Evolutionary conservation across 208 protist species (phyloP).

Genomic region (Wallacemonas rigidus): DNA sequence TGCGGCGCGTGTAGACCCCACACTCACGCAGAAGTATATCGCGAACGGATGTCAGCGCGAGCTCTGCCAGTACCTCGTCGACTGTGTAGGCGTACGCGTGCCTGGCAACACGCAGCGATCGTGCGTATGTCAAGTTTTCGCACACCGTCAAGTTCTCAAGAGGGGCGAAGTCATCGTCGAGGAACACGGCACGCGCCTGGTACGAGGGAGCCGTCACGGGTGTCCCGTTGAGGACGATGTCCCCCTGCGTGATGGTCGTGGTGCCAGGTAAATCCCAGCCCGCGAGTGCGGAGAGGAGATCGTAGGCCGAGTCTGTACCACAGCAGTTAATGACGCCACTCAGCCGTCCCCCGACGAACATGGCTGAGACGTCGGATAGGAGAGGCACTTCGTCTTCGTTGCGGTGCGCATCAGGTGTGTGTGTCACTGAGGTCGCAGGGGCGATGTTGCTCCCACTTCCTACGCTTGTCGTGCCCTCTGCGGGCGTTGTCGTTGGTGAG

Average conservation of each 20-base stretch:
- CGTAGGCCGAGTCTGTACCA: slow-evolving; percentile 41
- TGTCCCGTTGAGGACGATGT: slow-evolving; percentile 58
- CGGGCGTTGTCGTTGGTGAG: neutral
- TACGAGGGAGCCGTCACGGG: slow-evolving; percentile 53
- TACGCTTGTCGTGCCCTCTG: neutral
- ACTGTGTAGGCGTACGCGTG: slow-evolving; percentile 38
- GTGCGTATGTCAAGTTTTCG: slow-evolving; percentile 61
- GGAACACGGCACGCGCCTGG: slow-evolving; percentile 30
- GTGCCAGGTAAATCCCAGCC: slow-evolving; percentile 35
- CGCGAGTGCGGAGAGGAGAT: slow-evolving; percentile 44
- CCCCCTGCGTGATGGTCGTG: slow-evolving; percentile 20
- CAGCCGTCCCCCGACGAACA: slow-evolving; percentile 55
- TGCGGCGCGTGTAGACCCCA: slow-evolving; percentile 47
- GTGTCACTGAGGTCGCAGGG: neutral
- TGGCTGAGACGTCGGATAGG: slow-evolving; percentile 43
- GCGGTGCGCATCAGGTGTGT: neutral
- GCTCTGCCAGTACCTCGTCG: slow-evolving; percentile 42
- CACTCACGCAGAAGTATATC: slow-evolving; percentile 36
- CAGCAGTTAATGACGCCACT: slow-evolving; percentile 66
- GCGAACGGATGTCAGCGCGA: slow-evolving; percentile 35
- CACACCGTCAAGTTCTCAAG: slow-evolving; percentile 50
- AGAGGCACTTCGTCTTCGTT: neutral
- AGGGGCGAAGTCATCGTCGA: slow-evolving; percentile 36
- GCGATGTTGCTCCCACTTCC: neutral
- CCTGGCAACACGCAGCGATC: slow-evolving; percentile 44